Evolutionary conservation across 2,329 filamentous ascomycete species (phyloP).

Genomic region (Raffaelea ambrosiae): DNA sequence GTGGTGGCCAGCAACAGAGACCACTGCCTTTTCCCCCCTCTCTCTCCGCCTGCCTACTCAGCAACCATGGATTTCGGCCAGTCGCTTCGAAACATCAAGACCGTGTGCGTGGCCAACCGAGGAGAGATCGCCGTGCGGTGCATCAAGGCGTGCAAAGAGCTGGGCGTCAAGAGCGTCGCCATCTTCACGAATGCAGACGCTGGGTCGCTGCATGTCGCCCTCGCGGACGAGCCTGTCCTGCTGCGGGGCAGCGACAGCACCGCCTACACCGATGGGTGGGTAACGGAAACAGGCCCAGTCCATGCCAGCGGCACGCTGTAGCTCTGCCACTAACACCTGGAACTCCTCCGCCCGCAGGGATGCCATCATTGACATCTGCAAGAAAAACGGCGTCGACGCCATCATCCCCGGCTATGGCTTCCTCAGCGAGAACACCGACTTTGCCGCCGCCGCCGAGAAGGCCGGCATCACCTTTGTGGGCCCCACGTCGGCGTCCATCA

Average conservation of each 20-base stretch:
- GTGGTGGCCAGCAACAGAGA: no score
- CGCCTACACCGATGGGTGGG: constrained; percentile 4
- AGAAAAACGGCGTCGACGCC: neutral
- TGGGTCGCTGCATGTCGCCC: constrained; percentile 13
- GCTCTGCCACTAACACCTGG: no score
- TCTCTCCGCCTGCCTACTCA: no score
- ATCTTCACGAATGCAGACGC: constrained; percentile 14
- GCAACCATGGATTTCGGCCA: no score
- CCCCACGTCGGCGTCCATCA: neutral
- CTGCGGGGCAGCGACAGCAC: constrained; percentile 11
- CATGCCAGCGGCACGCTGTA: no score
- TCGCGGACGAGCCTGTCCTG: constrained; percentile 13
- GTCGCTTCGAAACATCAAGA: neutral
- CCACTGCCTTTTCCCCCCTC: no score
- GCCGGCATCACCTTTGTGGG: constrained; percentile 18
- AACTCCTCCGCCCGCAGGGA: constrained; percentile 5
- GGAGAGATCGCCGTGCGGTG: constrained; percentile 19
- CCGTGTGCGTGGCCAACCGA: constrained; percentile 16
- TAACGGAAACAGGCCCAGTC: neutral
- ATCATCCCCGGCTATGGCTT: constrained; percentile 11
- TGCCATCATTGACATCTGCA: constrained; percentile 12
- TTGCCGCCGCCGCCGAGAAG: constrained; percentile 1
- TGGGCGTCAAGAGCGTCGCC: constrained; percentile 8
- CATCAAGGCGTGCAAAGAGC: constrained; percentile 7
- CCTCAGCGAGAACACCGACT: constrained; percentile 6